phyloP scores from a whole-genome alignment of 306 rosid species.

The Arachis hypogaea region DNA sequence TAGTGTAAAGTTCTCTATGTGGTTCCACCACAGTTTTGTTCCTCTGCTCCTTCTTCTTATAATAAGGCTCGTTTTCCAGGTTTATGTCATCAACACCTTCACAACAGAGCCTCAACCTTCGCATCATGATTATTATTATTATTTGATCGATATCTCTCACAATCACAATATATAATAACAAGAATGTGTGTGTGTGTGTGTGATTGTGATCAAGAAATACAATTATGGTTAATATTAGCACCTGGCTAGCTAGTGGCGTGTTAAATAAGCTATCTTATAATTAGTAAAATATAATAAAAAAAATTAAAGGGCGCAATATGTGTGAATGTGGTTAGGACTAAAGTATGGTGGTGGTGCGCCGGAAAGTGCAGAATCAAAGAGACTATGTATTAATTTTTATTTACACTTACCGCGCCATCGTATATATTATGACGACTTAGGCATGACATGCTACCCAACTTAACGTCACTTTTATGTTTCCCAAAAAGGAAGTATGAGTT shows the following conservation, averaged over 20 bases:
- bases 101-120: conserved; percentile 23
- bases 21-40: neutral
- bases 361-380: neutral
- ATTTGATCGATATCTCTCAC: conserved; percentile 3
- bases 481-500: too few relatives aligned
- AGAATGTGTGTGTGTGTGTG: too few relatives aligned
- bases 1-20: conserved; percentile 1
- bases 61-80: neutral
- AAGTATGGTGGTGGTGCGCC: neutral
- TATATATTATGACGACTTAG: neutral
- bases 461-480: neutral
- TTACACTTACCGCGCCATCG: neutral
- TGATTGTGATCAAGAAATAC: neutral
- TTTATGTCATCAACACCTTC: conserved; percentile 1
- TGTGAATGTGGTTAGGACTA: neutral
- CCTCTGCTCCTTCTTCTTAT: neutral
- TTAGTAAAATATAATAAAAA: too few relatives aligned
- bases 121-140: conserved; percentile 19
- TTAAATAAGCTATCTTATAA: too few relatives aligned
- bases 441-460: neutral
- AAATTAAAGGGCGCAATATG: neutral
- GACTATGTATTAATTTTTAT: neutral
- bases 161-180: too few relatives aligned
- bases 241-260: too few relatives aligned
- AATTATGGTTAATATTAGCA: too few relatives aligned